Evolutionary conservation across 352 stramenopile species (phyloP).

Genomic region (Globisporangium irregulare): DNA sequence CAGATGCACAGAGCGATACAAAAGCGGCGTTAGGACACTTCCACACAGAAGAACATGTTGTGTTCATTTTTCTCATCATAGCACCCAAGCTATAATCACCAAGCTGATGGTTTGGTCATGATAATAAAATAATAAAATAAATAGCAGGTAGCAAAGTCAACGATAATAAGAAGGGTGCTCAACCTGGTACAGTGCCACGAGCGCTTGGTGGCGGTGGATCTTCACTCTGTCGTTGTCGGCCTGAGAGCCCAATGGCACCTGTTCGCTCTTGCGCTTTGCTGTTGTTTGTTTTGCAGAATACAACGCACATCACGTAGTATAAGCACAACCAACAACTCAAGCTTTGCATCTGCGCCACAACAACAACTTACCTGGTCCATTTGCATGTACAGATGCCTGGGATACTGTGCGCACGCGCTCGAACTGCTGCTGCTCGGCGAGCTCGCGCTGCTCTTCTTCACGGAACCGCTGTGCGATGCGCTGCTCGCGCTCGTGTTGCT

Average conservation of each 20-base stretch:
- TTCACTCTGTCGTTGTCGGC: conserved; percentile 42
- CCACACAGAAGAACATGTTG: not conserved
- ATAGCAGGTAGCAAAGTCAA: conserved; percentile 13
- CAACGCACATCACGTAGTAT: not conserved
- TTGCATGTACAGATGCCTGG: conserved; percentile 1
- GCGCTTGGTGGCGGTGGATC: conserved; percentile 48
- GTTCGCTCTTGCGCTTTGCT: conserved; percentile 53
- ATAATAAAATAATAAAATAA: not conserved
- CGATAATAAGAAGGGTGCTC: conserved; percentile 48
- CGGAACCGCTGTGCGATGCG: conserved; percentile 65
- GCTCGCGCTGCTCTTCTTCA: conserved; percentile 58
- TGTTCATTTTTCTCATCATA: conserved; percentile 5
- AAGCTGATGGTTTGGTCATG: conserved; percentile 8
- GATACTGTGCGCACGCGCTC: conserved; percentile 12
- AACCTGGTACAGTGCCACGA: conserved; percentile 69
- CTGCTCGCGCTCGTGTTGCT: conserved; percentile 32
- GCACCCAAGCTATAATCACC: not conserved
- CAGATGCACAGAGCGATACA: conserved; percentile 12
- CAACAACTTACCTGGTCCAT: conserved; percentile 25
- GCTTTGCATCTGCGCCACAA: not conserved
- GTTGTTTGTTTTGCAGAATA: not conserved
- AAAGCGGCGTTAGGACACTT: not conserved
- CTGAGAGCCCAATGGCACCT: conserved; percentile 14
- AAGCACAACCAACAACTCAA: too few relatives aligned
- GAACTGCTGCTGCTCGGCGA: conserved; percentile 26